Evolutionary conservation across 1,139 yeast species (phyloP).

Genomic region (Magnusiomyces starmeri): DNA sequence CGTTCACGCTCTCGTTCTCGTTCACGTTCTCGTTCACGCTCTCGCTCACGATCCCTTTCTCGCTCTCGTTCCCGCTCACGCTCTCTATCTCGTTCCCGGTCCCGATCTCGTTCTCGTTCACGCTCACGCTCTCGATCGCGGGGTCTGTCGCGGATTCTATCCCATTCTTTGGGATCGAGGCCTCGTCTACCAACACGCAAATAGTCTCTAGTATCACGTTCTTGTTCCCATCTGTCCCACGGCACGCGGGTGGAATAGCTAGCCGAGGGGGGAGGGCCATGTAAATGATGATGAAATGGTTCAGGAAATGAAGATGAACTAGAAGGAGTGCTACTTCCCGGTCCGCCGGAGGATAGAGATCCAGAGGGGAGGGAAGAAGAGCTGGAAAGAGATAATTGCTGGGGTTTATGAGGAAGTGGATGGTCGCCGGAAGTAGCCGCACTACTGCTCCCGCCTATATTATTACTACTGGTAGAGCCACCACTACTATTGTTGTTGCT

Average conservation of each 20-base stretch:
- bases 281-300: neutral
- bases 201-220: conserved; percentile 5
- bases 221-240: conserved; percentile 3
- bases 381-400: neutral
- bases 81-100: conserved; percentile 5
- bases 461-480: neutral
- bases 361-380: neutral
- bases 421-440: neutral
- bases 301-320: neutral
- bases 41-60: conserved; percentile 4
- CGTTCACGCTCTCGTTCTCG: conserved; percentile 14
- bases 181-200: neutral
- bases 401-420: neutral
- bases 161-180: conserved; percentile 5
- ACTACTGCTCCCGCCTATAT: neutral
- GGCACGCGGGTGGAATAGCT: neutral
- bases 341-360: neutral
- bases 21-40: conserved; percentile 14
- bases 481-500: neutral
- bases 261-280: neutral
- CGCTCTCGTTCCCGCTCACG: conserved; percentile 18
- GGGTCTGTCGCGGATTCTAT: conserved; percentile 18
- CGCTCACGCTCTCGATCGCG: conserved; percentile 22
- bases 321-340: neutral
- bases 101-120: conserved; percentile 14